Evolutionary conservation across 2,329 filamentous ascomycete species (phyloP).

Genomic region (Rutstroemia sp.): DNA sequence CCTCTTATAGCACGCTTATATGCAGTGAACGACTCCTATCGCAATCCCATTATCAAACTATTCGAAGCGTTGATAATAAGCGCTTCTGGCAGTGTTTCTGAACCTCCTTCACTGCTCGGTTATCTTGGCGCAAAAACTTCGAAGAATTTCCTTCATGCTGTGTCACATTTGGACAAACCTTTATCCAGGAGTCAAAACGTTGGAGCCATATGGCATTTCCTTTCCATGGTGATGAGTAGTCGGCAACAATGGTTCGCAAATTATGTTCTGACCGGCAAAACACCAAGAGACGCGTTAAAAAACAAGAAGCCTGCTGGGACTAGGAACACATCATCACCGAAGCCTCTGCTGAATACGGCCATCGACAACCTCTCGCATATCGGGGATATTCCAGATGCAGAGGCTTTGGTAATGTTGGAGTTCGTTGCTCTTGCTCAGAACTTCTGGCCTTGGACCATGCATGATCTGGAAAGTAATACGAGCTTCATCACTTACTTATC

Average conservation of each 20-base stretch:
- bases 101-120: slow-evolving; percentile 89
- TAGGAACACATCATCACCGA: slow-evolving; percentile 37
- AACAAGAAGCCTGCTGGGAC: slow-evolving; percentile 33
- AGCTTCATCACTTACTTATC: slow-evolving; percentile 67
- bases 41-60: slow-evolving; percentile 57
- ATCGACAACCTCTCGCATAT: slow-evolving; percentile 64
- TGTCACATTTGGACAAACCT: slow-evolving; percentile 72
- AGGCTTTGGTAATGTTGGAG: slow-evolving; percentile 70
- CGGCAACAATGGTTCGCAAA: slow-evolving; percentile 96
- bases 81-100: slow-evolving; percentile 56
- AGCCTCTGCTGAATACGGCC: slow-evolving; percentile 68
- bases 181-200: slow-evolving; percentile 59
- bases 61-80: slow-evolving; percentile 67
- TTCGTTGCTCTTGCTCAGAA: slow-evolving; percentile 87
- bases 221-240: slow-evolving; percentile 78
- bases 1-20: slow-evolving; percentile 72
- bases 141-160: slow-evolving; percentile 72
- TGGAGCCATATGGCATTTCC: slow-evolving; percentile 71
- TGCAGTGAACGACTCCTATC: slow-evolving; percentile 60
- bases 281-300: slow-evolving; percentile 68
- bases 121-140: slow-evolving; percentile 78
- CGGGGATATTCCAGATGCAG: slow-evolving; percentile 52
- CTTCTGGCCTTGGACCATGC: slow-evolving; percentile 92
- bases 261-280: slow-evolving; percentile 81
- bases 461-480: slow-evolving; percentile 66